Percentiles rank a stretch among this genome's conserved stretches.
phyloP scores from a whole-genome alignment of 2,329 filamentous ascomycete genomes.

The Talaromyces sp. region DNA sequence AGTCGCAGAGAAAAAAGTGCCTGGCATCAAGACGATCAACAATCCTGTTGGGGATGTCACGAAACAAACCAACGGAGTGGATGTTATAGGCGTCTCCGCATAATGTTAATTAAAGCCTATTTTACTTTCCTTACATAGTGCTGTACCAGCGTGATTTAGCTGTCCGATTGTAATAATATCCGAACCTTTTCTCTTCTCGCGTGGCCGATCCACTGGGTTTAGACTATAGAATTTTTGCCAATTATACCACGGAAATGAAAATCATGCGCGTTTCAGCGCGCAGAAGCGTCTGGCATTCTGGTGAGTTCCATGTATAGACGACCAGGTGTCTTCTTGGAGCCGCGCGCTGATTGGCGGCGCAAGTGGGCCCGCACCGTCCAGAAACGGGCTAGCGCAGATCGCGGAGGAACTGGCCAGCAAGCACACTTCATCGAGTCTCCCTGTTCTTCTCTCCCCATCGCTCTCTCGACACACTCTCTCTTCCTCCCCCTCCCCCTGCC shows the following conservation, averaged over 20 bases:
- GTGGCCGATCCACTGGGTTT: not conserved
- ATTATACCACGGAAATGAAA: not conserved
- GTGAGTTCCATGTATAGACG: not conserved
- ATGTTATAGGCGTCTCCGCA: not conserved
- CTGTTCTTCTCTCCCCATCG: conserved; percentile 15
- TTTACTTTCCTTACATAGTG: not conserved
- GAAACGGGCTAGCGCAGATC: conserved; percentile 9
- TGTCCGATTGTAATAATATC: not conserved
- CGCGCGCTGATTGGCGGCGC: conserved; percentile 9
- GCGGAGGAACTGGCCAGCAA: conserved; percentile 26
- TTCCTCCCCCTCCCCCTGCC: conserved; percentile 18
- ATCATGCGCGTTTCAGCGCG: not conserved
- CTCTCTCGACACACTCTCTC: conserved; percentile 12
- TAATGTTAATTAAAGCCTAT: not conserved
- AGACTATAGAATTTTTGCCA: not conserved
- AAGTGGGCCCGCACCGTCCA: not conserved
- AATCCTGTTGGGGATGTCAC: not conserved
- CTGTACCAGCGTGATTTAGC: not conserved
- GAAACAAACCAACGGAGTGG: not conserved
- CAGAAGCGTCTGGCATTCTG: not conserved
- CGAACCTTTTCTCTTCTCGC: not conserved
- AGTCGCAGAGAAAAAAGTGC: not conserved
- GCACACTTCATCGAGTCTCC: conserved; percentile 7
- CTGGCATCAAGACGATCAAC: not conserved
- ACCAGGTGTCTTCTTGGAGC: conserved; percentile 7